Base-by-base conservation (phyloP, 352 stramenopile species). In the Phytophthora sp. region DNA sequence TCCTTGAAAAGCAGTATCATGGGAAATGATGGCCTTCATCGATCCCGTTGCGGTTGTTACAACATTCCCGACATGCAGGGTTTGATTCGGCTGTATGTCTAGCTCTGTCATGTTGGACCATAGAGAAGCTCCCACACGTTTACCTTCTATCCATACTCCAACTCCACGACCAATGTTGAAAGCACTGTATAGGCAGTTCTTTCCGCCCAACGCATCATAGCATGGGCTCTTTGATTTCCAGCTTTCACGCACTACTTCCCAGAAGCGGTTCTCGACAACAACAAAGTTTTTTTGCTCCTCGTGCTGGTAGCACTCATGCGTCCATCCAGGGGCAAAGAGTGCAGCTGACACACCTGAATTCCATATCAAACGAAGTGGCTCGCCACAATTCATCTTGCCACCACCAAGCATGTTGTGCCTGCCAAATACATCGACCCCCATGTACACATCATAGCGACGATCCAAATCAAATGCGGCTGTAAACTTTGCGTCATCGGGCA, bases 401-500 rank as follows among this genome's bases (percentile, higher is more conserved):
- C 65, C 69, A 9, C 69, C 69, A 31, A 78, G 61, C 51, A 59
- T 78, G 15, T 76, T 58, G 27, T 81, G 69, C 15, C 72, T 59
- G 3, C 75, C 77, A 50, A 85, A 87, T 26, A 78, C 70, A 48
- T 87, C 77, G 24, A 87, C 72, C 3, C 77, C 77, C 74, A 86
- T 85, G 62, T 80, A 89, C 13, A 89, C 62, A 32, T 87, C 77
- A 46, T 77, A 87, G 5, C 76, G 72, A 17, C 66, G 68, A 52
- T 79, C 68, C 11, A 78, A 49, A 54, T 81, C 57, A 32, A 77
- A 72, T 1, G 71, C 75, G 48, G 73, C 68, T 10, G 63, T 82
- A 30, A 71, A 82, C 18, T 79, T 79, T 21, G 65, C 72, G 20
- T 82, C 72, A n/a, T 69, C 69, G 27, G 72, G 5, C 8, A 50